Conservation (phyloP, 148 eudicot genomes). For the Gaultheria prostrata region DNA sequence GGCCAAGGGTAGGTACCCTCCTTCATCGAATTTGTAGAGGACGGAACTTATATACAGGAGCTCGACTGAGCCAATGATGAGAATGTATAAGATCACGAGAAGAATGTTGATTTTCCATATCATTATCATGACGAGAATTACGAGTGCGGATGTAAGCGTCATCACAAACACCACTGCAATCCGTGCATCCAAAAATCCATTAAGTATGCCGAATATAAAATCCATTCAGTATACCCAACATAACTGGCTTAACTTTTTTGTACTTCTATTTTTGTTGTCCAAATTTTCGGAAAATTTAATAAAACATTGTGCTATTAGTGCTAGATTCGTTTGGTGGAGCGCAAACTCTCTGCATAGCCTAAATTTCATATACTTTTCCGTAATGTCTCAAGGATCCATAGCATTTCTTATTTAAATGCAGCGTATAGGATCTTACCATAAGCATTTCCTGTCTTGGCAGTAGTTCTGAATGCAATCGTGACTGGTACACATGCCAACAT, state of each 20-base stretch:
- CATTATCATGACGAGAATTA: conserved; percentile 38
- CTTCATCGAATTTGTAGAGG: conserved; percentile 40
- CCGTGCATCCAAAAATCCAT: conserved; percentile 22
- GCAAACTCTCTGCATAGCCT: background rate
- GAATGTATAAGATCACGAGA: conserved; percentile 23
- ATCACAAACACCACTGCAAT: conserved; percentile 48
- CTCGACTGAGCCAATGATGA: conserved; percentile 30
- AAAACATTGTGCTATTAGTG: background rate
- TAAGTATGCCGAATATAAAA: background rate
- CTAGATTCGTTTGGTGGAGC: background rate
- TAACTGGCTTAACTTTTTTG: background rate
- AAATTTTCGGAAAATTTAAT: no score
- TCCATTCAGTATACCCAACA: background rate
- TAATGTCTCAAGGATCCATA: background rate
- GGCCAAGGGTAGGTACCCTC: conserved; percentile 45
- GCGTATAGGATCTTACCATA: conserved; percentile 24
- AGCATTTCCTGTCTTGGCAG: conserved; percentile 46
- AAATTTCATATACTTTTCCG: no score
- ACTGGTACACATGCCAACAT: conserved; percentile 45
- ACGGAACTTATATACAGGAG: conserved; percentile 38
- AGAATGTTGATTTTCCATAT: conserved; percentile 40
- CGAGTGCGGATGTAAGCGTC: conserved; percentile 32
- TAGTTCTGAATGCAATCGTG: conserved; percentile 41
- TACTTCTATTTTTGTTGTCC: background rate
- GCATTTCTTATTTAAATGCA: background rate